These are phyloP conservation scores for Wickerhamiella alocasiicola DNA, from an alignment of 805 yeast genomes.

Conservation along the genomic window DNA sequence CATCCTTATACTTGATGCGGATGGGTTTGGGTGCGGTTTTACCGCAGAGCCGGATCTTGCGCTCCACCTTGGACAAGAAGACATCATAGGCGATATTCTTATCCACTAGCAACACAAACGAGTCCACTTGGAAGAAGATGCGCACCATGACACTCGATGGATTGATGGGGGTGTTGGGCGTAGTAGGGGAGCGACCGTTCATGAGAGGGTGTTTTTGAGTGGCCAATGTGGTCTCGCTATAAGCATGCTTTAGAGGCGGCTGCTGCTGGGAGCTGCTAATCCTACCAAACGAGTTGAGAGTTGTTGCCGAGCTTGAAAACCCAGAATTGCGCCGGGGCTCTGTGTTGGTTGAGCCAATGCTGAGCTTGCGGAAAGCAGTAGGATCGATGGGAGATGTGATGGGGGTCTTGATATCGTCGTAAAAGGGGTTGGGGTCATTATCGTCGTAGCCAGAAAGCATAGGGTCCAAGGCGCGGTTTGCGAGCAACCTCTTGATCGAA, in stretches of 20 bases:
- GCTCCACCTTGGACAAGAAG: constrained; percentile 45
- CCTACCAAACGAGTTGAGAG: constrained; percentile 1
- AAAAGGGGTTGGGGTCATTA: constrained; percentile 13
- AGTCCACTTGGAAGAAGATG: constrained; percentile 27
- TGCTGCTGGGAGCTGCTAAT: constrained; percentile 2
- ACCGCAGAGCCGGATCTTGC: constrained; percentile 44
- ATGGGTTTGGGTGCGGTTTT: constrained; percentile 31
- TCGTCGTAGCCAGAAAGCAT: constrained; percentile 12
- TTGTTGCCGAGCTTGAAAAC: constrained; percentile 3
- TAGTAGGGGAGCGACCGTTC: not conserved
- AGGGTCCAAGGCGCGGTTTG: not conserved
- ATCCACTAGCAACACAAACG: constrained; percentile 56
- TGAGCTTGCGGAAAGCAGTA: constrained; percentile 10
- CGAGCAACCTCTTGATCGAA: constrained; percentile 21
- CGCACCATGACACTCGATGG: constrained; percentile 23
- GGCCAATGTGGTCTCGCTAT: constrained; percentile 3
- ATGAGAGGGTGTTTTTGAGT: not conserved
- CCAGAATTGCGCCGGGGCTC: constrained; percentile 5
- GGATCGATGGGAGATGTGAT: constrained; percentile 6
- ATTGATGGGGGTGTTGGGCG: constrained; percentile 6
- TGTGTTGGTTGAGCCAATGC: constrained; percentile 5
- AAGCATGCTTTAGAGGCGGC: constrained; percentile 6
- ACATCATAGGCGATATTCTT: constrained; percentile 38
- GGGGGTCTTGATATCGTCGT: constrained; percentile 13
- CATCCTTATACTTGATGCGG: constrained; percentile 74